A percentile compares a stretch with the other conserved stretches of the same genome.
phyloP scores from a whole-genome alignment of 345 rosid genomes.

The Populus davidiana region DNA sequence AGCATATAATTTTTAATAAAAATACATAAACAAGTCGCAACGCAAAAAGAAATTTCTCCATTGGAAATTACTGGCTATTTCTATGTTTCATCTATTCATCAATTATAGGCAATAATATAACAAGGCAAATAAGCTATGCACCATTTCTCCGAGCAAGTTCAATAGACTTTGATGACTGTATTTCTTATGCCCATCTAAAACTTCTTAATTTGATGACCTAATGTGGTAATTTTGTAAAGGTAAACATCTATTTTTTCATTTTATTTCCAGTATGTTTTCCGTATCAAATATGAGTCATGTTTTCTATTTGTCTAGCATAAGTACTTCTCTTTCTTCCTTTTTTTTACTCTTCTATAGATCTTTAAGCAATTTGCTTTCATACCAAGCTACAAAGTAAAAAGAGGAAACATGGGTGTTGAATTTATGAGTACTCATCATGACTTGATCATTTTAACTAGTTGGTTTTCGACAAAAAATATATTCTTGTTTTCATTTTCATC shows the following conservation, averaged over 20 bases:
- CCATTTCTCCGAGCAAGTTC: slow-evolving; percentile 24
- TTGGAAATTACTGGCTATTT: background rate
- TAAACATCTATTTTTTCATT: background rate
- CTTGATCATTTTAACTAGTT: too few species aligned
- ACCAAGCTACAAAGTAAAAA: too few species aligned
- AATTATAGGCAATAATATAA: slow-evolving; percentile 22
- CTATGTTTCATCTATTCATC: background rate
- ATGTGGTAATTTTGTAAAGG: slow-evolving; percentile 24
- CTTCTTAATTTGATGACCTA: slow-evolving; percentile 2
- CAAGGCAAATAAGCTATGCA: slow-evolving; percentile 1
- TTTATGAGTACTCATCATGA: too few species aligned
- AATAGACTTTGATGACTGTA: slow-evolving; percentile 5
- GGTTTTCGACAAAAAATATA: too few species aligned
- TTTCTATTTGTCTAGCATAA: too few species aligned
- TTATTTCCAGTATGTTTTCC: too few species aligned
- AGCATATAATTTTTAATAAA: background rate
- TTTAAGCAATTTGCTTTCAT: too few species aligned
- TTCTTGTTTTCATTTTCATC: too few species aligned
- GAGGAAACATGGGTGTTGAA: too few species aligned
- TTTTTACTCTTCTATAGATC: too few species aligned
- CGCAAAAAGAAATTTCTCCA: background rate
- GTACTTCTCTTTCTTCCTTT: too few species aligned
- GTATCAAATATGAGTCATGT: too few species aligned
- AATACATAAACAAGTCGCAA: background rate
- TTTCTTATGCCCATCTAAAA: slow-evolving; percentile 12